phyloP scores from a whole-genome alignment of 345 rosid species.

The Lumnitzera littorea region DNA sequence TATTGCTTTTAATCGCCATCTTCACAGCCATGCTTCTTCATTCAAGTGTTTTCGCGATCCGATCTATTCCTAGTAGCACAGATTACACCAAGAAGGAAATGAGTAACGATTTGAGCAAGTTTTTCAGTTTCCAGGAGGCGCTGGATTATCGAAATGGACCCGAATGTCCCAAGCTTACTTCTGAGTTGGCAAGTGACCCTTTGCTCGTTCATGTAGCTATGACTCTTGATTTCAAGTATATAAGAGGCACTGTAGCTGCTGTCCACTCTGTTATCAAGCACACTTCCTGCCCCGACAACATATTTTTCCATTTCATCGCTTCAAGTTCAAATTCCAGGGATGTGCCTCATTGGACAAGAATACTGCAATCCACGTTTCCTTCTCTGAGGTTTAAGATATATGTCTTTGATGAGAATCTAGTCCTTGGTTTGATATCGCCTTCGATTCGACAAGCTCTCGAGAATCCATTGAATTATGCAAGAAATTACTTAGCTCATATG shows the following conservation, averaged over 20 bases:
- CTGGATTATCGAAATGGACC: slow-evolving; percentile 51
- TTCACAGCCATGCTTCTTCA: no score
- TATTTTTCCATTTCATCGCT: slow-evolving; percentile 67
- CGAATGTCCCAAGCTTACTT: slow-evolving; percentile 22
- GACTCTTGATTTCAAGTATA: slow-evolving; percentile 67
- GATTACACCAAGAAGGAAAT: no score
- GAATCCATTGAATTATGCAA: slow-evolving; percentile 68
- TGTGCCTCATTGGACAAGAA: slow-evolving; percentile 6
- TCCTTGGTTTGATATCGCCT: slow-evolving; percentile 41
- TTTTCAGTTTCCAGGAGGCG: slow-evolving; percentile 37
- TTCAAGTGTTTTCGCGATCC: no score
- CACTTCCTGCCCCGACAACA: slow-evolving; percentile 64
- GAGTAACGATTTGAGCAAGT: background rate
- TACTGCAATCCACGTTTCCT: slow-evolving; percentile 47
- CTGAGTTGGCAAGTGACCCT: slow-evolving; percentile 27
- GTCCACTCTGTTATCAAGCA: slow-evolving; percentile 68
- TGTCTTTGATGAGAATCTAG: slow-evolving; percentile 33
- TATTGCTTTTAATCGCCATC: no score
- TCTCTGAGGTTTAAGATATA: slow-evolving; percentile 47
- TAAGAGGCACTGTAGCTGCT: slow-evolving; percentile 72
- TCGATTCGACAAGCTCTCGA: slow-evolving; percentile 67
- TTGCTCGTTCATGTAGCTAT: slow-evolving; percentile 56
- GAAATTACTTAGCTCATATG: slow-evolving; percentile 58
- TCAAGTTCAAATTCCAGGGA: slow-evolving; percentile 17
- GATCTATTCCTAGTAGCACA: no score